These are phyloP conservation scores for Avena sativa DNA, from an alignment of 176 grass and related monocot species.

Conservation along the genomic window DNA sequence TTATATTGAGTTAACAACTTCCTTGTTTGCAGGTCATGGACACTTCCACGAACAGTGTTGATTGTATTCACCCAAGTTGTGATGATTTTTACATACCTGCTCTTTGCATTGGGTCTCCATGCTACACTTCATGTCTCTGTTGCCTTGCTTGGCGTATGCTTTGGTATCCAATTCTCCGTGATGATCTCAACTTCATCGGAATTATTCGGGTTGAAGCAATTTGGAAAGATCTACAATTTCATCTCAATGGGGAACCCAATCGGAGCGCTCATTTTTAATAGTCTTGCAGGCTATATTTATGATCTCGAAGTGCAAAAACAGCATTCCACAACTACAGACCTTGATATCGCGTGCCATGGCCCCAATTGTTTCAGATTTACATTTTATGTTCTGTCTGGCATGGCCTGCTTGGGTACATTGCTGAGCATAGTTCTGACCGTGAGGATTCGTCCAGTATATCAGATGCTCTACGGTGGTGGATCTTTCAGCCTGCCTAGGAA, in stretches of 20 bases:
- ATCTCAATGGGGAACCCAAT: conserved; percentile 76
- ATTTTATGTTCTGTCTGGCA: conserved; percentile 67
- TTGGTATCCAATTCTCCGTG: conserved; percentile 72
- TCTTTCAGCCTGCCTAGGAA: conserved; percentile 74
- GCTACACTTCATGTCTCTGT: conserved; percentile 61
- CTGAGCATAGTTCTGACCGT: conserved; percentile 73
- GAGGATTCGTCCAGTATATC: conserved; percentile 84
- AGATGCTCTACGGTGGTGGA: conserved; percentile 87
- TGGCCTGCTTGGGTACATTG: conserved; percentile 71
- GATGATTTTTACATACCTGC: conserved; percentile 81
- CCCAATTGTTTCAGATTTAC: conserved; percentile 81
- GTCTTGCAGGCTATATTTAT: conserved; percentile 78
- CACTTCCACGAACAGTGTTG: conserved; percentile 69
- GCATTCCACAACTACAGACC: conserved; percentile 12
- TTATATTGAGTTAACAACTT: neutral
- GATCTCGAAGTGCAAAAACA: conserved; percentile 74
- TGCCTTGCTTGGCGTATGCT: conserved; percentile 74
- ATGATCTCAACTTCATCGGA: conserved; percentile 86
- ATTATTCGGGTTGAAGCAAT: conserved; percentile 91
- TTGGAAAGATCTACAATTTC: conserved; percentile 85
- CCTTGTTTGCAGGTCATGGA: conserved; percentile 67
- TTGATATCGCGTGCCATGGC: conserved; percentile 72
- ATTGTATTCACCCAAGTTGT: conserved; percentile 75
- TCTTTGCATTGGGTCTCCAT: conserved; percentile 59
- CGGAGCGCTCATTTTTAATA: conserved; percentile 75